phyloP scores from a whole-genome alignment of 2,329 filamentous ascomycete genomes.

The Fusarium buharicum region DNA sequence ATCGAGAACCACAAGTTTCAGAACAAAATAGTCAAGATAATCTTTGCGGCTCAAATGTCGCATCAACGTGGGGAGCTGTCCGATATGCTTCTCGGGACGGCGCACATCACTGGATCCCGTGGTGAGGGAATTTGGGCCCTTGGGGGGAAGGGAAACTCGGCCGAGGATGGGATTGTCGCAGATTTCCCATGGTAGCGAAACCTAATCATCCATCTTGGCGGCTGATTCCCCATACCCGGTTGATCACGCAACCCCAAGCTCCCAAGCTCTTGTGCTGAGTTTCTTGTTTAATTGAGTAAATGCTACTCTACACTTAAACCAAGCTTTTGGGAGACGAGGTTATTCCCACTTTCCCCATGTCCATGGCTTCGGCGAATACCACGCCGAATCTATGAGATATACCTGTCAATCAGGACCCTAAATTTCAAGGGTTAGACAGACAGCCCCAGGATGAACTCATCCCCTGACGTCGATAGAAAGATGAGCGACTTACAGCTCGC shows the following conservation, averaged over 20 bases:
- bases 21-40: background rate
- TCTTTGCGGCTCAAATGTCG: constrained; percentile 34
- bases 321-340: constrained; percentile 4
- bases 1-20: constrained; percentile 31
- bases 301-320: constrained; percentile 1
- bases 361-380: background rate
- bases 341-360: constrained; percentile 19
- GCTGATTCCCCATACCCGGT: constrained; percentile 28
- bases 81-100: constrained; percentile 33
- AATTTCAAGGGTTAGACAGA: constrained; percentile 4
- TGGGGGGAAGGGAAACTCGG: constrained; percentile 1
- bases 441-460: constrained; percentile 21
- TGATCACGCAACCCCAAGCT: background rate
- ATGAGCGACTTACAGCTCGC: background rate
- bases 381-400: constrained; percentile 9
- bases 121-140: constrained; percentile 12
- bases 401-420: constrained; percentile 10
- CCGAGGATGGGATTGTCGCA: constrained; percentile 31
- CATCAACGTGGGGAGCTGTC: constrained; percentile 26
- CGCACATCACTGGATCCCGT: constrained; percentile 24
- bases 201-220: constrained; percentile 24
- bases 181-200: constrained; percentile 31
- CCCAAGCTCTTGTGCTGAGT: background rate
- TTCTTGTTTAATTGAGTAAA: constrained; percentile 2
- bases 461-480: constrained; percentile 25